Evolutionary conservation across 306 rosid species (phyloP).

Genomic region (Lupinus albus): DNA sequence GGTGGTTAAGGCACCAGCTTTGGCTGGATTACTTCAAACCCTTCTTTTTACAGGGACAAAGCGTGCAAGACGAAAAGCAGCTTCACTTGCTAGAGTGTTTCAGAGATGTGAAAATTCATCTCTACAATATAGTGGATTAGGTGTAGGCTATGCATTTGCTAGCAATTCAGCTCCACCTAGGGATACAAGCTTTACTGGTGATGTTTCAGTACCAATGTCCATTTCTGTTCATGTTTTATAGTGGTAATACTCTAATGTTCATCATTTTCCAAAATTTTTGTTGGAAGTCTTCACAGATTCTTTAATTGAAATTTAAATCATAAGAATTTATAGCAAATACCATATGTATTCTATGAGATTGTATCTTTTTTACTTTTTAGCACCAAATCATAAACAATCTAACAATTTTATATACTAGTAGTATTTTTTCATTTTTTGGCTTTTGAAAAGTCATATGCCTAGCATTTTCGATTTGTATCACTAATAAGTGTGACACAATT

Average conservation of each 20-base stretch:
- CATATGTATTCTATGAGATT: conserved; percentile 46
- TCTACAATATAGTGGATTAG: conserved; percentile 78
- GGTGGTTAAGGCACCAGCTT: conserved; percentile 80
- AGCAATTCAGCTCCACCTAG: conserved; percentile 69
- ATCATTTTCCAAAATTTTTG: conserved; percentile 57
- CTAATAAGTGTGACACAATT: not conserved
- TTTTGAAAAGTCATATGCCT: not conserved
- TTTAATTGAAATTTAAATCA: conserved; percentile 69
- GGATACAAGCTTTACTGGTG: conserved; percentile 70
- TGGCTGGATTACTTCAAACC: conserved; percentile 83
- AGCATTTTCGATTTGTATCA: not conserved
- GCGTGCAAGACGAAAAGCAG: conserved; percentile 94
- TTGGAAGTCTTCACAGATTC: conserved; percentile 67
- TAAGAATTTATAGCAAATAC: conserved; percentile 45
- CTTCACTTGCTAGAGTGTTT: conserved; percentile 89
- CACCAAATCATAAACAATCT: conserved; percentile 24
- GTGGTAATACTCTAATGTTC: conserved; percentile 48
- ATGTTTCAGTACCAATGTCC: conserved; percentile 78
- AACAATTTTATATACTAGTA: not conserved
- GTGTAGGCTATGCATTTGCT: conserved; percentile 74
- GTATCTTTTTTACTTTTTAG: not conserved
- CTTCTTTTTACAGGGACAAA: conserved; percentile 86
- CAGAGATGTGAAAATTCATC: conserved; percentile 71
- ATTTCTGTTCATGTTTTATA: conserved; percentile 86
- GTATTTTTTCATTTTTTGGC: not conserved